phyloP scores from a whole-genome alignment of 345 rosid species.

The Bruguiera sexangula region DNA sequence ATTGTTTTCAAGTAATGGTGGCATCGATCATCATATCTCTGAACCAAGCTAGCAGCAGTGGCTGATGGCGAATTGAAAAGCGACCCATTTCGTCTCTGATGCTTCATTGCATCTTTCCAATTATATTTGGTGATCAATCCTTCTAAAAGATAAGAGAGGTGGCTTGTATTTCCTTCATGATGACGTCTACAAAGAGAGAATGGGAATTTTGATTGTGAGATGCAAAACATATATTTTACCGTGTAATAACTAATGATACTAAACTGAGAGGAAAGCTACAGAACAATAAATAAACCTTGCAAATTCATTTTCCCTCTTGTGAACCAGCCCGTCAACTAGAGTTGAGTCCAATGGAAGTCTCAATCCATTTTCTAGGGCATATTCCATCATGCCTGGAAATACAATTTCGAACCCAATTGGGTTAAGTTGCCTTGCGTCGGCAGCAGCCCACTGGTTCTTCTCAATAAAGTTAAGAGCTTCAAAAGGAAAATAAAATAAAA shows the following conservation, averaged over 20 bases:
- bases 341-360: conserved; percentile 2
- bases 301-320: not conserved
- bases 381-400: conserved; percentile 13
- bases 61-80: conserved; percentile 17
- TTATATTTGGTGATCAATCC: not conserved
- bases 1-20: conserved; percentile 9
- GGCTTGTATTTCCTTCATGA: not conserved
- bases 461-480: conserved; percentile 8
- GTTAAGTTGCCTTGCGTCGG: not conserved
- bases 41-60: conserved; percentile 15
- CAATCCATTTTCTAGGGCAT: not conserved
- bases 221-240: not conserved
- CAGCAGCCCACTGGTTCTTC: conserved; percentile 6
- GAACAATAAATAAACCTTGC: not conserved
- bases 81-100: conserved; percentile 14
- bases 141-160: conserved; percentile 13
- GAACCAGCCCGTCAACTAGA: not conserved
- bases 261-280: not conserved
- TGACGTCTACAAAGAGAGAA: not conserved
- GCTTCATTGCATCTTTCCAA: conserved; percentile 16
- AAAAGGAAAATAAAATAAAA: not conserved
- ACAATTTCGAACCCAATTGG: conserved; percentile 10
- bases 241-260: not conserved
- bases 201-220: not conserved
- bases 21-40: conserved; percentile 6